Evolutionary conservation across 805 yeast genomes (phyloP).

Genomic region (Ogataea siamensis): DNA sequence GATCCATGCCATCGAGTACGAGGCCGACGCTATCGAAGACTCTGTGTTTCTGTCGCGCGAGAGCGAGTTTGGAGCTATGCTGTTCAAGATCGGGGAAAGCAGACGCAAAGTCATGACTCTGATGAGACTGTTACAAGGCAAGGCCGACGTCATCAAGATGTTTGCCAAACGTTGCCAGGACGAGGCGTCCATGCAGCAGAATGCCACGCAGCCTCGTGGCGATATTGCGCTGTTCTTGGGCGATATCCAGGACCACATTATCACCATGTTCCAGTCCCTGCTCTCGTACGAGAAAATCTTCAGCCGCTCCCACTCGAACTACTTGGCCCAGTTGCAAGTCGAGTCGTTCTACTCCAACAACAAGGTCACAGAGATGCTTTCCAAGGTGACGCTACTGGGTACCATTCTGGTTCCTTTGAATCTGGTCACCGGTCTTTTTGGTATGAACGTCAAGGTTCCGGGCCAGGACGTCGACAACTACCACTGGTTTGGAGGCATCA

Average conservation of each 20-base stretch:
- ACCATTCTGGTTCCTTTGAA: constrained; percentile 88
- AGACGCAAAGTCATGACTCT: constrained; percentile 90
- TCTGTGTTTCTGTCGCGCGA: constrained; percentile 80
- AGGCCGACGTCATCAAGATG: constrained; percentile 95
- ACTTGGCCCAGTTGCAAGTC: constrained; percentile 90
- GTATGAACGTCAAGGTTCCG: constrained; percentile 92
- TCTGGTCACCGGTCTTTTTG: constrained; percentile 86
- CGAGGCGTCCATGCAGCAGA: constrained; percentile 37
- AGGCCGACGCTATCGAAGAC: constrained; percentile 80
- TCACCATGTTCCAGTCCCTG: constrained; percentile 92
- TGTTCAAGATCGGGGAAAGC: constrained; percentile 81
- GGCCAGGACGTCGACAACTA: constrained; percentile 48
- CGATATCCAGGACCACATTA: constrained; percentile 95
- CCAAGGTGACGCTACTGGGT: constrained; percentile 88
- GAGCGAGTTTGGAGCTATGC: constrained; percentile 71
- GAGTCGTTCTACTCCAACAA: constrained; percentile 85
- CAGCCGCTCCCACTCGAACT: constrained; percentile 87
- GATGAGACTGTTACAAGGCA: constrained; percentile 85
- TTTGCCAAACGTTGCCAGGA: constrained; percentile 94
- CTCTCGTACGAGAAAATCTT: constrained; percentile 90
- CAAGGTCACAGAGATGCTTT: constrained; percentile 79
- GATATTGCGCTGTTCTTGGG: constrained; percentile 91
- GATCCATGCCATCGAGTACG: constrained; percentile 71
- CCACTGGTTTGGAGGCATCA: constrained; percentile 52
- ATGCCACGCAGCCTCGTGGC: constrained; percentile 65